phyloP scores from a whole-genome alignment of 768 basidiomycete species.

The Tulasnella sp. region DNA sequence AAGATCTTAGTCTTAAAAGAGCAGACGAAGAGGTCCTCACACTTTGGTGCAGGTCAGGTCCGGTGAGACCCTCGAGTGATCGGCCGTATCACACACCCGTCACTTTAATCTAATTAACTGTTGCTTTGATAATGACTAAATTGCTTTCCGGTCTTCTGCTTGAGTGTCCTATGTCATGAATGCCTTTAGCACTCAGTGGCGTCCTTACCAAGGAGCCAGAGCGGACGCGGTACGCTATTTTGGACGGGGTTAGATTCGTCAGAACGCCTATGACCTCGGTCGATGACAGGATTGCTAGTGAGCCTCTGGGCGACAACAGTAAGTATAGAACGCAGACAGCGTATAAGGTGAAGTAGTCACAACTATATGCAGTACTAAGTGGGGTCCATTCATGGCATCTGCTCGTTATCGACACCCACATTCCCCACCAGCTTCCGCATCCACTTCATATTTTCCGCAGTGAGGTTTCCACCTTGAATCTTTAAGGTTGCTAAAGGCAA shows the following conservation, averaged over 20 bases:
- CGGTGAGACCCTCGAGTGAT: neutral
- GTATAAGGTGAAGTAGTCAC: too few relatives aligned
- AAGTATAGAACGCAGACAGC: too few relatives aligned
- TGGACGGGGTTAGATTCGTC: too few relatives aligned
- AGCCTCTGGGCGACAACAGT: too few relatives aligned
- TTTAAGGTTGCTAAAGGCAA: neutral
- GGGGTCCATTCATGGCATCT: neutral
- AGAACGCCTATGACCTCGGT: too few relatives aligned
- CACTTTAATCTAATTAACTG: neutral
- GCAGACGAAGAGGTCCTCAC: neutral
- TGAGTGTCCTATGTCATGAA: neutral
- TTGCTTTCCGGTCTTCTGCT: neutral
- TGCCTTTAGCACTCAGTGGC: too few relatives aligned
- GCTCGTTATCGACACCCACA: neutral
- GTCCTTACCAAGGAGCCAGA: too few relatives aligned
- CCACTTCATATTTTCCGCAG: neutral
- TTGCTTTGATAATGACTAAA: neutral
- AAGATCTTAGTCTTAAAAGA: constrained; percentile 10
- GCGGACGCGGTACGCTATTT: too few relatives aligned
- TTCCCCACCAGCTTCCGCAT: neutral
- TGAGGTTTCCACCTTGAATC: neutral
- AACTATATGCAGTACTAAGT: too few relatives aligned
- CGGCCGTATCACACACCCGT: neutral
- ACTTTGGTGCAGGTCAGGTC: neutral
- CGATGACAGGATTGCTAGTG: too few relatives aligned